Evolutionary conservation across 2,329 filamentous ascomycete species (phyloP), one percentile per base, ranked within the genome.

Genomic region (Clarireedia homoeocarpa): DNA sequence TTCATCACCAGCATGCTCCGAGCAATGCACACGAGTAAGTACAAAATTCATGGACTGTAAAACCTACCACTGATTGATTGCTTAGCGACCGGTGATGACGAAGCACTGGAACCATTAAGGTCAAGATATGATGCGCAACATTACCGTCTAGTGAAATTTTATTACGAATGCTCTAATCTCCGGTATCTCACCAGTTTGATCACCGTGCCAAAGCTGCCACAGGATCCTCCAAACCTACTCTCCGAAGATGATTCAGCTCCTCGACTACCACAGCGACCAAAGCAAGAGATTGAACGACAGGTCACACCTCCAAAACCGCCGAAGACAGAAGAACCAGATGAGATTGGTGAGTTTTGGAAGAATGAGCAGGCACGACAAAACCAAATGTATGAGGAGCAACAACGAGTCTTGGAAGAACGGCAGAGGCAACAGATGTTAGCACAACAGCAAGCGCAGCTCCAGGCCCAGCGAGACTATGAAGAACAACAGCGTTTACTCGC

Each of bases 1-100:
- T 99, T 99, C 71, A 91, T 96, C 62, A 99, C 94, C 0, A 99
- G 94, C 86, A 99, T 99, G 94, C 75, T 99, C 60, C 84, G 94
- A 55, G 94, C 94, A 15, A 96, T 99, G 91, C 92, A 99, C 71
- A 92, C 89, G 2, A 91, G 88, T 91, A 77, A 69, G 85, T 74
- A 39, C n/a, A 9, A 17, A 38, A 23, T n/a, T 36, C 23, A 15
- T 6, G 10, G 24, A 20, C 15, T 46, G 48, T 6, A 26, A 26
- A 36, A 12, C 34, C 34, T 17, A 51, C 10, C 34, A 38, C 52
- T 55, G 26, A 53, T 50, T 59, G 61, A 52, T 61, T 48, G 30
- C 47, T 26, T 62, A 88, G 88, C 90, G 48, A 94, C 94, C 12
- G 92, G 94, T 55, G 94, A 99, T 66, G 88, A 95, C 61, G 94